Conservation (phyloP, 2,329 filamentous ascomycete genomes). For the Aspergillus tanneri region DNA sequence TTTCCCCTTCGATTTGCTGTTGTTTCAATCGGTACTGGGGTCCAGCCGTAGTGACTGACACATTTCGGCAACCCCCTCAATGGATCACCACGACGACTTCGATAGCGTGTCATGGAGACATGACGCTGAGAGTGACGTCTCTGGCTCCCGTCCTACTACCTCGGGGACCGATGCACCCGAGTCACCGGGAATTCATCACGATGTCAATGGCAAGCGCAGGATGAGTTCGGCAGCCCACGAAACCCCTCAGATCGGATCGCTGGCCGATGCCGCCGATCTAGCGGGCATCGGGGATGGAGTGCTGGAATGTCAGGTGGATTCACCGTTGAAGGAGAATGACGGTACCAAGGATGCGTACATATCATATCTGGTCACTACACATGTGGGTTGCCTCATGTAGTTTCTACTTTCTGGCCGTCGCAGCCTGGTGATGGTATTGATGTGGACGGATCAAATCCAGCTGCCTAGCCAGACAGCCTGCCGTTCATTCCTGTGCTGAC, state of each 20-base stretch:
- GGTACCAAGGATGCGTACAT: slow-evolving; percentile 96
- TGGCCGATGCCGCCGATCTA: slow-evolving; percentile 58
- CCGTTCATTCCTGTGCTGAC: slow-evolving; percentile 13
- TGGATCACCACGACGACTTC: slow-evolving; percentile 66
- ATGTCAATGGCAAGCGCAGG: slow-evolving; percentile 51
- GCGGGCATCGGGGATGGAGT: slow-evolving; percentile 68
- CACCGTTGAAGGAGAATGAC: slow-evolving; percentile 90
- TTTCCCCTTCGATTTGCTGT: slow-evolving; percentile 2
- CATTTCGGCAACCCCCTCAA: slow-evolving; percentile 23
- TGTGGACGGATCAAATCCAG: slow-evolving; percentile 14
- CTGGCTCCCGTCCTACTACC: slow-evolving; percentile 37
- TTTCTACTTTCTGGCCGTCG: neutral
- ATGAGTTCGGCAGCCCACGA: slow-evolving; percentile 44
- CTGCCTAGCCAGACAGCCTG: slow-evolving; percentile 17
- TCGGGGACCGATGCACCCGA: slow-evolving; percentile 44
- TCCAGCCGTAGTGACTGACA: neutral
- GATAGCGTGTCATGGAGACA: slow-evolving; percentile 77
- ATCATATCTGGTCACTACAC: slow-evolving; percentile 89
- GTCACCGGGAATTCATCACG: slow-evolving; percentile 34
- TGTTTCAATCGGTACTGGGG: neutral
- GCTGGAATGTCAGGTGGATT: slow-evolving; percentile 78
- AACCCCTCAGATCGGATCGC: slow-evolving; percentile 50
- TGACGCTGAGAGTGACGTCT: slow-evolving; percentile 53
- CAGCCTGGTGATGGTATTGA: neutral
- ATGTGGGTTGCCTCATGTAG: slow-evolving; percentile 56